Base-by-base conservation (phyloP, 2,329 filamentous ascomycete species). In the Microascus cirrosus region DNA sequence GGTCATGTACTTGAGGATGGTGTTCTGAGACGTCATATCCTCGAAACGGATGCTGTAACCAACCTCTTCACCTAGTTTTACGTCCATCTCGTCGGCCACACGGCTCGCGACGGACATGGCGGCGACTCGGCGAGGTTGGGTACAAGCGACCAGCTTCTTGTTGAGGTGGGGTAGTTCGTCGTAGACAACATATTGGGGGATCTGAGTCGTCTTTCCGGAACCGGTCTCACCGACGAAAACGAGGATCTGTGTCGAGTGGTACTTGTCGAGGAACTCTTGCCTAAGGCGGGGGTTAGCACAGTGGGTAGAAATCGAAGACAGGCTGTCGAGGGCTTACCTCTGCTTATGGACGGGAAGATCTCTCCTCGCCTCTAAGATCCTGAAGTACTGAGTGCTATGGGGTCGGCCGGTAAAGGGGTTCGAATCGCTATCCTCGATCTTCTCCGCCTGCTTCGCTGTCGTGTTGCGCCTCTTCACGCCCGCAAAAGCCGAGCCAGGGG, bases 31-130 rank as follows among this genome's bases (percentile, higher is more conserved):
- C 1, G 94, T 97, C 76, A 85, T 89, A 71, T 99, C 94, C 73
- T 99, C 95, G 73, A 99, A 99, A 78, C 94, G 90, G 71, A 99
- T 97, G 71, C 90, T 97, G 77, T 97, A 99, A 72, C 94, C 94
- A 58, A 99, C 92, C 74, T 97, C 93, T 64, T 96, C 85, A 60
- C 94, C 94, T 28, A 99, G 81, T 60, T 81, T 84, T 63, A 96
- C 93, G 69, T 97, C 94, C 80, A 99, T 87, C 75, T 99, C 94
- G 68, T 96, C 85, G 32, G 95, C 91, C 35, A 99, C 94, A 87
- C 94, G 93, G 74, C 97, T 90, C 39, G 94, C 94, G 20, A 99
- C 94, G 53, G 92, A 96, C 91, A 96, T 99, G 67, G 94, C 94
- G 60, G 95, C 94, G 58, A 99, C 94, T 83, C 94, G 89, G 71